phyloP scores from a whole-genome alignment of 768 basidiomycete genomes.

The Hypsizygus marmoreus region DNA sequence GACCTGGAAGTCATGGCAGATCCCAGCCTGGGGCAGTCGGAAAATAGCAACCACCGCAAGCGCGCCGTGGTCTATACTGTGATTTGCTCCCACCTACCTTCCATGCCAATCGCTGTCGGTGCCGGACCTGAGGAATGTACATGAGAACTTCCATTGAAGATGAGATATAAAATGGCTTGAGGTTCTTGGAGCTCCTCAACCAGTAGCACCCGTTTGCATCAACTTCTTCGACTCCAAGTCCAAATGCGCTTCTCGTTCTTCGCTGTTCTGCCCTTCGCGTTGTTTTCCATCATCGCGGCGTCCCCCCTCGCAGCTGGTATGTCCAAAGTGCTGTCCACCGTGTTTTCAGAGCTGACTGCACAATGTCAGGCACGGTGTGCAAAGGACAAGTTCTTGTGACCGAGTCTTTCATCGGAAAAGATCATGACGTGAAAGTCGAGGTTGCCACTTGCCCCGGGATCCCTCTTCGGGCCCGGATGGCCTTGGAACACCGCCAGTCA shows the following conservation, averaged over 20 bases:
- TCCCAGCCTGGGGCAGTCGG: too few species aligned
- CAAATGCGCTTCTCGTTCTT: constrained; percentile 3
- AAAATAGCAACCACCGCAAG: too few species aligned
- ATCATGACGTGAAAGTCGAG: constrained; percentile 43
- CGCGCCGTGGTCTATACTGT: too few species aligned
- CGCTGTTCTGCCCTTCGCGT: background rate
- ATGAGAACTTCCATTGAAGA: too few species aligned
- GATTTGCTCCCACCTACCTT: too few species aligned
- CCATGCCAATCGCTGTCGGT: too few species aligned
- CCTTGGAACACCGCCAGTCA: constrained; percentile 22
- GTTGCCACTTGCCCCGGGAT: constrained; percentile 32
- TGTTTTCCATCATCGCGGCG: background rate
- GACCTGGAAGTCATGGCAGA: too few species aligned
- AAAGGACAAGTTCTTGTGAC: constrained; percentile 23
- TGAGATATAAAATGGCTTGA: too few species aligned
- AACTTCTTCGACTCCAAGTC: too few species aligned
- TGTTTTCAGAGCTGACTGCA: background rate
- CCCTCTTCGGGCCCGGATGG: constrained; percentile 8
- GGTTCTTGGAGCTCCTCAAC: too few species aligned
- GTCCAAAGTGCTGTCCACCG: background rate
- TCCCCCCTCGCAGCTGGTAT: constrained; percentile 9
- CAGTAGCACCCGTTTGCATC: too few species aligned
- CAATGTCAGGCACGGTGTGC: constrained; percentile 18
- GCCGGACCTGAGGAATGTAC: too few species aligned
- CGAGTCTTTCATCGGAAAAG: constrained; percentile 39